Base-by-base conservation (phyloP, 2,329 filamentous ascomycete genomes). In the Fusarium sp. region DNA sequence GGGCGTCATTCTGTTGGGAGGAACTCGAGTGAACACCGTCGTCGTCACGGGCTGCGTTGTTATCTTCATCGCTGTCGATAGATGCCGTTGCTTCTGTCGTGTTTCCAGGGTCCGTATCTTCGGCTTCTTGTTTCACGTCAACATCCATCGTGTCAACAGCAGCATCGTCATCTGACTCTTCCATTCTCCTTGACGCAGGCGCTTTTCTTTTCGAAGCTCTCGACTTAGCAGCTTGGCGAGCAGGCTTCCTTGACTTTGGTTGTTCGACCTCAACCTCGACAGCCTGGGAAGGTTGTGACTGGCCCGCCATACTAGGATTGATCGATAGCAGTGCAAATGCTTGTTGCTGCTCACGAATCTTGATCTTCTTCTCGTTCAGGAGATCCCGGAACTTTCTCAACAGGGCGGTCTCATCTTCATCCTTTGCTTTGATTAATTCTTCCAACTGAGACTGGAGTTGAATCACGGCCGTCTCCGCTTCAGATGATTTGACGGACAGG, bases 331-430 rank as follows among this genome's bases (percentile, higher is more conserved):
- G 69, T 5, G 80, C 77, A 23, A 93, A 78, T 20, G 91, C 78
- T 39, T 86, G 84, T 71, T 91, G 88, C 78, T 93, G 91, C 71
- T 93, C 87, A 43, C 92, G 81, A 49, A 94, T 94, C 78, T 92
- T 94, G 52, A 90, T 81, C 78, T 94, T 94, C 81, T 95, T 95
- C 76, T 91, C 87, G 71, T 94, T 94, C 2, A 94, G 80, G 3
- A 95, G 81, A 56, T 87, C 82, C 55, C 87, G 85, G 71, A 93
- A 93, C 75, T 92, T 93, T 62, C 87, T 85, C 2, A 94, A 78
- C 56, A 94, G 79, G 19, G 84, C 83, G 2, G 84, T 83, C 77
- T 94, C 91, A 65, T 92, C 85, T 19, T 87, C 85, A 46, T 86
- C 82, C 75, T 94, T 94, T 15, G 87, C 83, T 54, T 82, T 82